Evolutionary conservation across 2,329 filamentous ascomycete species (phyloP).

Genomic region (Monilinia fructicola): DNA sequence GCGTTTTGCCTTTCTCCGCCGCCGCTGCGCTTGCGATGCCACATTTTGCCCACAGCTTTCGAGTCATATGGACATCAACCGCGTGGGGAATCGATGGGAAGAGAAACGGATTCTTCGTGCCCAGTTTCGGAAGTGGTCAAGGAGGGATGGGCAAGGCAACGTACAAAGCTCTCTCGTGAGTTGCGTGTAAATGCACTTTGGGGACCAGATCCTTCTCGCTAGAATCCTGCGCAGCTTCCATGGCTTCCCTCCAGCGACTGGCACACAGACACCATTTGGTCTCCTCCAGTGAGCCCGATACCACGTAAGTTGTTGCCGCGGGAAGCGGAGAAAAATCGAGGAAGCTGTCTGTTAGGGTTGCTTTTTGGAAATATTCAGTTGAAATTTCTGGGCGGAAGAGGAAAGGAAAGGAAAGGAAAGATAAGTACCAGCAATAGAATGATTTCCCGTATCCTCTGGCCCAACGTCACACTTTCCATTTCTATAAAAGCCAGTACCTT

Average conservation of each 20-base stretch:
- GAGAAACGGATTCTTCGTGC: too few species aligned
- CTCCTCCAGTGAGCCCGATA: constrained; percentile 56
- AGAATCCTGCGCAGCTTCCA: constrained; percentile 28
- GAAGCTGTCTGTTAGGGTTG: constrained; percentile 58
- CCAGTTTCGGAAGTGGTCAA: background rate
- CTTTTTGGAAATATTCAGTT: constrained; percentile 31
- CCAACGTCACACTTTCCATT: constrained; percentile 60
- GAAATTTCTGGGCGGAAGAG: background rate
- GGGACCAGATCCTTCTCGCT: constrained; percentile 32
- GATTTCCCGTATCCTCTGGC: constrained; percentile 56
- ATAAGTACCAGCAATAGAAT: constrained; percentile 50
- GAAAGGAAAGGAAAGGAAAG: too few species aligned
- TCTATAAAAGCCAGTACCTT: constrained; percentile 59
- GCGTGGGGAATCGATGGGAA: too few species aligned
- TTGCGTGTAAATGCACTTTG: constrained; percentile 42
- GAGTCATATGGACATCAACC: background rate
- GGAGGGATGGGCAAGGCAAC: constrained; percentile 18
- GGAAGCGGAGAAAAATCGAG: constrained; percentile 59
- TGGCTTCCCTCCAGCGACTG: constrained; percentile 57
- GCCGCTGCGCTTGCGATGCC: background rate
- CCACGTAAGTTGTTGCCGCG: constrained; percentile 58
- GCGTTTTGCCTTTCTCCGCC: background rate
- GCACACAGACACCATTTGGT: constrained; percentile 64
- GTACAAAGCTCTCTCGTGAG: constrained; percentile 42
- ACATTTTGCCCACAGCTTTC: background rate